phyloP scores from a whole-genome alignment of 2,329 filamentous ascomycete genomes.

The Beauveria sp. region DNA sequence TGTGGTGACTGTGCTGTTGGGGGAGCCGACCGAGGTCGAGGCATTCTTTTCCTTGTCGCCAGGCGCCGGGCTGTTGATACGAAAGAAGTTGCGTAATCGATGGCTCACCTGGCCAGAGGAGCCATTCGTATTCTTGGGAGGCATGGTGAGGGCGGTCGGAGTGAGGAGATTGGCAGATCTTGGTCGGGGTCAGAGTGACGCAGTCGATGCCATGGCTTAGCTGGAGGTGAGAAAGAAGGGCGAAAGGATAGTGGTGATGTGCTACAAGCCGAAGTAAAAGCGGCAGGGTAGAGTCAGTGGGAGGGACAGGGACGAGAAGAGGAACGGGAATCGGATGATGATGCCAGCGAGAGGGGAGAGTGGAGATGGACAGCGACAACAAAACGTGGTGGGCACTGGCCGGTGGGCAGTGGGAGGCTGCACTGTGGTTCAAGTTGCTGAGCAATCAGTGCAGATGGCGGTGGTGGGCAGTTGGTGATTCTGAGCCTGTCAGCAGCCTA shows the following conservation, averaged over 20 bases:
- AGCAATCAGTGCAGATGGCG: not conserved
- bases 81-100: conserved; percentile 64
- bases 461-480: no score
- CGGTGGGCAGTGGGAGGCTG: no score
- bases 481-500: no score
- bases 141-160: conserved; percentile 30
- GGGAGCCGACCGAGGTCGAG: conserved; percentile 40
- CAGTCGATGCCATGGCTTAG: conserved; percentile 8
- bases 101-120: conserved; percentile 55
- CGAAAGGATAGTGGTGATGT: not conserved
- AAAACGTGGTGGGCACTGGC: no score
- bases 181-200: not conserved
- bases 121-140: conserved; percentile 45
- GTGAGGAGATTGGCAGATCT: conserved; percentile 14
- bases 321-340: conserved; percentile 3
- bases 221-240: not conserved
- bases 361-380: conserved; percentile 2
- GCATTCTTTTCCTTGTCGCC: conserved; percentile 45
- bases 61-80: conserved; percentile 47
- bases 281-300: not conserved
- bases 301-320: conserved; percentile 7
- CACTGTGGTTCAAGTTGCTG: not conserved
- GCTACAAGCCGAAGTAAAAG: not conserved
- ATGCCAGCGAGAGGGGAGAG: conserved; percentile 9
- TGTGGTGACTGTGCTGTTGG: conserved; percentile 11